Evolutionary conservation across 1,284 basidiomycete genomes (phyloP).

Genomic region (Ceratobasidium sp.): DNA sequence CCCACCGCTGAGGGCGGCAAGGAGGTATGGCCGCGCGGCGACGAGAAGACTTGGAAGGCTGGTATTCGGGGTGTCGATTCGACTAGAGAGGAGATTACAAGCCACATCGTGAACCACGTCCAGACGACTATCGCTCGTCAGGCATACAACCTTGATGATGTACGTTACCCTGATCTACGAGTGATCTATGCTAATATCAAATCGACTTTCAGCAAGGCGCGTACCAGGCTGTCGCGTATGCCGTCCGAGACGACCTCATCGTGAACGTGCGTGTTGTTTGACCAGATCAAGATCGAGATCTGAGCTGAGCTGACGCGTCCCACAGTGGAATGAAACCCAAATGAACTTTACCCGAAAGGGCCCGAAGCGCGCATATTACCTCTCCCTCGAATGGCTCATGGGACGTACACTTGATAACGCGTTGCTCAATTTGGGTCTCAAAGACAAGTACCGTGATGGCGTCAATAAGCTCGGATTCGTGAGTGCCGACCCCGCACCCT

Average conservation of each 20-base stretch:
- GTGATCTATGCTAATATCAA: background rate
- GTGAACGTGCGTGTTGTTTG: conserved; percentile 52
- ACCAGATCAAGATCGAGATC: background rate
- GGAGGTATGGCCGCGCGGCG: conserved; percentile 84
- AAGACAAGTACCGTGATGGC: conserved; percentile 72
- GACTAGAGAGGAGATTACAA: conserved; percentile 72
- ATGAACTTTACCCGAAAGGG: conserved; percentile 68
- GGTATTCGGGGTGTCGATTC: conserved; percentile 64
- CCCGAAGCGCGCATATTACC: conserved; percentile 75
- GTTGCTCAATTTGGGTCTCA: conserved; percentile 88
- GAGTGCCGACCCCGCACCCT: background rate
- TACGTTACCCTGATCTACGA: conserved; percentile 45
- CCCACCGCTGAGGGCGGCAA: conserved; percentile 74
- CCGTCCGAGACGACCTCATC: conserved; percentile 84
- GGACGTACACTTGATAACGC: conserved; percentile 88
- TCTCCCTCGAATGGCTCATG: conserved; percentile 85
- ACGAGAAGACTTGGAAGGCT: conserved; percentile 79
- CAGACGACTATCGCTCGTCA: conserved; percentile 87
- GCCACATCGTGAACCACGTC: conserved; percentile 80
- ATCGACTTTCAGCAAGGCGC: conserved; percentile 55
- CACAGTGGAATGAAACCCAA: conserved; percentile 75
- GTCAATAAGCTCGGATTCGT: conserved; percentile 78
- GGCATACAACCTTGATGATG: conserved; percentile 82
- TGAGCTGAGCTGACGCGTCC: conserved; percentile 25
- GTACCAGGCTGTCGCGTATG: conserved; percentile 80